A percentile compares a stretch with the other conserved stretches of the same genome.
These are phyloP conservation scores for Coemansia asiatica DNA, from an alignment of 192 early-diverging fungal species.

Conservation along the genomic window DNA sequence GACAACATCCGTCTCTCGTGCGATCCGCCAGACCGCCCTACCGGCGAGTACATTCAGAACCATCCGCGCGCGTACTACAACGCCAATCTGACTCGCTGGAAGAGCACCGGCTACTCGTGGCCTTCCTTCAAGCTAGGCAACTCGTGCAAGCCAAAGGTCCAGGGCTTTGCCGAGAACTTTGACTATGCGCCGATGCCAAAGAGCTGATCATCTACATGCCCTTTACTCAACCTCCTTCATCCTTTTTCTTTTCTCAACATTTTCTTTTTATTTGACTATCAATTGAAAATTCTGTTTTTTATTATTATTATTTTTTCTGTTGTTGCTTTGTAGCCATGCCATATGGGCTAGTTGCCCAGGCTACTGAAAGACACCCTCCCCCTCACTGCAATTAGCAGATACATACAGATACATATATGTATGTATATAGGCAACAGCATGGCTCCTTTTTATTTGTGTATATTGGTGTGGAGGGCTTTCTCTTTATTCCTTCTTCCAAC, in stretches of 20 bases:
- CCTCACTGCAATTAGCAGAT: too few species aligned
- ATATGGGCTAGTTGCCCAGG: too few species aligned
- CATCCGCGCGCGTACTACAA: slow-evolving; percentile 59
- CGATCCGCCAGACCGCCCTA: slow-evolving; percentile 57
- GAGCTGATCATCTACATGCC: slow-evolving; percentile 2
- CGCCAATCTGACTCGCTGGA: slow-evolving; percentile 51
- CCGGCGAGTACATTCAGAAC: slow-evolving; percentile 56
- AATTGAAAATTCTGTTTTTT: too few species aligned
- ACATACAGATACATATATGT: too few species aligned
- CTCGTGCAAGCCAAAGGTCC: slow-evolving; percentile 39
- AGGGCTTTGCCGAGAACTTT: slow-evolving; percentile 26
- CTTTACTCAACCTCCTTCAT: too few species aligned
- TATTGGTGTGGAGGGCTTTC: too few species aligned
- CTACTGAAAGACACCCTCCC: too few species aligned
- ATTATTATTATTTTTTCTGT: too few species aligned
- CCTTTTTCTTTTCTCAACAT: not conserved
- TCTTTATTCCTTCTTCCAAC: not conserved
- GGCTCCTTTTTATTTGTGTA: too few species aligned
- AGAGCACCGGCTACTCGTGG: slow-evolving; percentile 47
- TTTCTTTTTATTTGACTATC: not conserved
- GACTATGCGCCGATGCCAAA: slow-evolving; percentile 40
- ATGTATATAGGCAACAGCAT: too few species aligned
- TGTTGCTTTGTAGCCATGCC: too few species aligned
- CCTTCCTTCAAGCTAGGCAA: slow-evolving; percentile 52
- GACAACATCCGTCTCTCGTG: slow-evolving; percentile 57